These are phyloP conservation scores for Suillus subluteus DNA, from an alignment of 768 basidiomycete genomes.

Conservation along the genomic window DNA sequence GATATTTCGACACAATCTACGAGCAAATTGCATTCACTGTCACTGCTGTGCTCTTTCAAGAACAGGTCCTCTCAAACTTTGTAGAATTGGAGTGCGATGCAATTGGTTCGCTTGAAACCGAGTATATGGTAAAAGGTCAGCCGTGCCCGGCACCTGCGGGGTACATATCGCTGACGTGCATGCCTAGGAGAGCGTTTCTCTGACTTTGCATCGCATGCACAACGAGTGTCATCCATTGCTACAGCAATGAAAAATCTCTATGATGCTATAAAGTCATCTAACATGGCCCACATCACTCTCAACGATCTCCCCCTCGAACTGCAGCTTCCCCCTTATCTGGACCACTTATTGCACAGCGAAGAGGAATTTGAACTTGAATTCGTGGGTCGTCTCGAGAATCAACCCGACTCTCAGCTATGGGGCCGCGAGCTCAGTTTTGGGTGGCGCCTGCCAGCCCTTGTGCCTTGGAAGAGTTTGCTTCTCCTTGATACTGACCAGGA, in stretches of 20 bases:
- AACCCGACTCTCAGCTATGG: constrained; percentile 58
- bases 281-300: constrained; percentile 79
- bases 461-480: constrained; percentile 92
- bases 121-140: constrained; percentile 70
- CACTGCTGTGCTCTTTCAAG: constrained; percentile 90
- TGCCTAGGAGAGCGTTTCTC: constrained; percentile 60
- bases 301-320: constrained; percentile 82
- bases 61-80: constrained; percentile 86
- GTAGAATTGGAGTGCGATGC: constrained; percentile 81
- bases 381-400: constrained; percentile 53
- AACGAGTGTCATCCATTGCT: constrained; percentile 71
- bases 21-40: constrained; percentile 87
- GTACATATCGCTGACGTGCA: constrained; percentile 15
- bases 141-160: constrained; percentile 21
- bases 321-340: constrained; percentile 83
- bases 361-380: constrained; percentile 60
- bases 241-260: constrained; percentile 80
- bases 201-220: constrained; percentile 58
- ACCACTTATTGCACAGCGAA: constrained; percentile 67
- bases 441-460: constrained; percentile 72
- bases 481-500: constrained; percentile 66
- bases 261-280: constrained; percentile 73
- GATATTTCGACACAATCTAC: constrained; percentile 87
- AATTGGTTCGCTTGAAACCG: constrained; percentile 72
- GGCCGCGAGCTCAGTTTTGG: constrained; percentile 69